Evolutionary conservation across 1,284 basidiomycete genomes (phyloP), one percentile per base, ranked within the genome.

Genomic region (Anthracocystis panici-leucophaei): DNA sequence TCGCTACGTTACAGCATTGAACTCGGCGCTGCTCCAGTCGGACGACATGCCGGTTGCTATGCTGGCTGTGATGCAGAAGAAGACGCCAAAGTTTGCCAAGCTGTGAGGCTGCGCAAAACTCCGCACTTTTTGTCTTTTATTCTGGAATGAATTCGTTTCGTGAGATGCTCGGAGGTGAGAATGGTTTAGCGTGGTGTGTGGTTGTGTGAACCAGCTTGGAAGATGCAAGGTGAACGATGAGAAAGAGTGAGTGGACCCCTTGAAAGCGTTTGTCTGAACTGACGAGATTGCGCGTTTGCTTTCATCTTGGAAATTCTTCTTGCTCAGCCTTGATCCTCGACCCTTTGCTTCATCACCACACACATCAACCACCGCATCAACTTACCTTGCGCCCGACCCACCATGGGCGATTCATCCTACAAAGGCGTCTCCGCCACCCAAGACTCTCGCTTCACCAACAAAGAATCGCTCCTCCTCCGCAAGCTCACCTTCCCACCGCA

Each of bases 401-500:
- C 12, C 0, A 76, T 76, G 74, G 74, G 55, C 31, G 74, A 76
- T 35, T 70, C 75, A 1, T 49, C 62, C 5, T 77, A 77, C 60
- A 73, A 62, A 57, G 82, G 82, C 40, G 54, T 82, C 18, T 76
- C 74, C 0, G 74, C 71, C 10, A 56, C 67, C 40, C 82, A 87
- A 73, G 86, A 87, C 62, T 78, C 79, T 18, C 90, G 96, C 59
- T 98, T 97, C 87, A 93, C 92, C 54, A 93, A 98, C 90, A 98
- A 99, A 88, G 94, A 97, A 87, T 87, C 91, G 51, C 92, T 92
- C 79, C 89, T 95, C 41, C 90, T 97, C 77, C 94, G 92, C 86
- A 87, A 90, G 12, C 92, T 95, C 87, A 90, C 93, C 82, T 97
- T 97, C 81, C 91, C 93, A 51, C 91, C 92, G 86, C 95, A 95